Percentiles rank a stretch among this genome's conserved stretches.
Evolutionary conservation across 2,329 filamentous ascomycete species (phyloP).

Genomic region (Didymella segeticola): DNA sequence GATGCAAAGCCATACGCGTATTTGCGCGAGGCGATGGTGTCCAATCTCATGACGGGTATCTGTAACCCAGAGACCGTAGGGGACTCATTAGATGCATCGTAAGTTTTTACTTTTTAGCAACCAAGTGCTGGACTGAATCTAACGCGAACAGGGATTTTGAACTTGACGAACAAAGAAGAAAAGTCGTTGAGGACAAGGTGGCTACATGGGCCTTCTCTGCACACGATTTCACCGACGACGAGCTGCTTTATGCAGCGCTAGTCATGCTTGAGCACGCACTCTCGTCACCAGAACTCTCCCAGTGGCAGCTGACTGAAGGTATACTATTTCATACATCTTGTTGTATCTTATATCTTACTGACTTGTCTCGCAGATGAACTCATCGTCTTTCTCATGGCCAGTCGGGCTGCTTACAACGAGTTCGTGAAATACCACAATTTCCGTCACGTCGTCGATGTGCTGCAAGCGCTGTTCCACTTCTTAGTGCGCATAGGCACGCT

Average conservation of each 20-base stretch:
- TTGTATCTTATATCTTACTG: slow-evolving; percentile 19
- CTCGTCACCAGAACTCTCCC: slow-evolving; percentile 77
- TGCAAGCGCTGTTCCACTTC: slow-evolving; percentile 92
- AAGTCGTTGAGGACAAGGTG: slow-evolving; percentile 71
- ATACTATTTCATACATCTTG: slow-evolving; percentile 46
- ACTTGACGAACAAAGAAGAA: slow-evolving; percentile 70
- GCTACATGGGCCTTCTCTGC: slow-evolving; percentile 88
- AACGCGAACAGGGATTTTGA: slow-evolving; percentile 63
- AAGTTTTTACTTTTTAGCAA: slow-evolving; percentile 37
- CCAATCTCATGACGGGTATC: slow-evolving; percentile 85
- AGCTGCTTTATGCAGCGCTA: slow-evolving; percentile 83
- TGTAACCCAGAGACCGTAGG: slow-evolving; percentile 72
- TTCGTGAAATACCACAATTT: slow-evolving; percentile 99
- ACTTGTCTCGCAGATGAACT: slow-evolving; percentile 69
- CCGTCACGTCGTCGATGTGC: slow-evolving; percentile 92
- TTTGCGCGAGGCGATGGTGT: slow-evolving; percentile 91
- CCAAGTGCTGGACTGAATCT: slow-evolving; percentile 21
- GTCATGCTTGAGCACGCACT: slow-evolving; percentile 91
- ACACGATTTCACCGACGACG: slow-evolving; percentile 87
- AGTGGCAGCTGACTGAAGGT: slow-evolving; percentile 82
- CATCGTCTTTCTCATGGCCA: slow-evolving; percentile 83
- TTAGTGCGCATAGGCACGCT: slow-evolving; percentile 80
- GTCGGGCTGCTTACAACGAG: slow-evolving; percentile 91
- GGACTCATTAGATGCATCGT: slow-evolving; percentile 69
- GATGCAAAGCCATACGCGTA: slow-evolving; percentile 89